These are phyloP conservation scores for Linum tenue DNA, from an alignment of 345 rosid species.

Conservation along the genomic window DNA sequence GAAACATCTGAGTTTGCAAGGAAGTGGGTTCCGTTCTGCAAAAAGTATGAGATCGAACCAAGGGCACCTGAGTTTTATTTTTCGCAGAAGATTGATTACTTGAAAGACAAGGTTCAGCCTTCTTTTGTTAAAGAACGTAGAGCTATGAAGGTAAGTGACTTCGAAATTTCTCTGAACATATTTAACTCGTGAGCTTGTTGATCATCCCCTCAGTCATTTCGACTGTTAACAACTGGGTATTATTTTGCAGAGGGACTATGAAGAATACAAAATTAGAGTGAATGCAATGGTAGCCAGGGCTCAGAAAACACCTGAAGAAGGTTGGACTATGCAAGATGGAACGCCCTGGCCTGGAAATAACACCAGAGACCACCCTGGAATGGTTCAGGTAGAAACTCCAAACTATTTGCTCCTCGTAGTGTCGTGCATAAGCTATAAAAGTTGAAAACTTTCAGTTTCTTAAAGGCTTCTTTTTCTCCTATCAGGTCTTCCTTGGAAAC, in stretches of 20 bases:
- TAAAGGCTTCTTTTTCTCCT: background rate
- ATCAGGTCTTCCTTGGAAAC: conserved; percentile 78
- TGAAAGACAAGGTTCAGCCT: conserved; percentile 93
- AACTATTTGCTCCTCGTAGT: background rate
- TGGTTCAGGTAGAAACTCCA: conserved; percentile 63
- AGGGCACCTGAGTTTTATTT: conserved; percentile 97
- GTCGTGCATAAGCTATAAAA: background rate
- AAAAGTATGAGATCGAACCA: conserved; percentile 76
- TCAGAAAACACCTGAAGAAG: conserved; percentile 96
- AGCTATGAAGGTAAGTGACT: conserved; percentile 80
- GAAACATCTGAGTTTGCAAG: conserved; percentile 93
- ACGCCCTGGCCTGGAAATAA: conserved; percentile 99
- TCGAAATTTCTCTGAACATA: background rate
- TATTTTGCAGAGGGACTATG: conserved; percentile 72
- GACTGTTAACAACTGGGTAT: conserved; percentile 3
- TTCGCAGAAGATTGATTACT: conserved; percentile 93
- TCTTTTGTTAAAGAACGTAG: conserved; percentile 96
- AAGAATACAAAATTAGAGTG: conserved; percentile 76
- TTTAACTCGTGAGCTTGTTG: background rate
- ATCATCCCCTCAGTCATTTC: background rate
- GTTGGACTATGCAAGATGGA: conserved; percentile 99
- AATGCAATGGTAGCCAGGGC: conserved; percentile 93
- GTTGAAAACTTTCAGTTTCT: too few species aligned
- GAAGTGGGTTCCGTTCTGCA: conserved; percentile 99
- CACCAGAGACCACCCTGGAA: conserved; percentile 90